Evolutionary conservation across 768 basidiomycete genomes (phyloP), one percentile per base, ranked within the genome.

Genomic region (Termitomyces sp.): DNA sequence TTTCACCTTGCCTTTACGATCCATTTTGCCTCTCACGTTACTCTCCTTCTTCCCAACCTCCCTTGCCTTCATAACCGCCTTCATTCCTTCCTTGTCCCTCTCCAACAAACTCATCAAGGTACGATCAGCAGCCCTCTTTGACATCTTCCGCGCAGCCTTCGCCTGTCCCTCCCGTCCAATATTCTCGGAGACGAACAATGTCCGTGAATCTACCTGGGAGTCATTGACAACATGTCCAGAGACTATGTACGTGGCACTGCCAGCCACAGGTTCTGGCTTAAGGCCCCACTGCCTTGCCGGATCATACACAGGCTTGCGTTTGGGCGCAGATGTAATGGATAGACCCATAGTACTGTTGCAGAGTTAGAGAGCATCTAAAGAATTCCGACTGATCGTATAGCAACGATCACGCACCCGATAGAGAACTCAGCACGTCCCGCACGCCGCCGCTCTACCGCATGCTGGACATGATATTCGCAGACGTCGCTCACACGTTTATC

Each of bases 381-480:
- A 7, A 30, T 56, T 13, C 47, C 16, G 6, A 43, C 44, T 12
- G 26, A 1, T 40, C 23, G 16, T 3, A 51, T 36, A 33, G 4
- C 50, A 32, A 13, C 26, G 14, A 49, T 58, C 18, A 76, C 86
- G 20, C 60, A 95, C 94, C 91, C 90, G 7, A 77, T 75, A 18
- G 91, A 81, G 66, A 98, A 97, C 72, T 99, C 97, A 1, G 96
- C 82, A 50, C 96, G 81, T 0, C 82, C 83, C 0, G 89, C 87
- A 9, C 94, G 79, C 16, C 82, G 78, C 23, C 85, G 76, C 71
- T 92, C 80, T 4, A 98, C 84, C 0, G 95, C 91, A 26, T 81
- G 79, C 61, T 93, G 87, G 43, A 98, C 71, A 73, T 99, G 97
- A 72, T 84, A 99, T 46, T 98, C 95, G 71, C 97, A 99, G 3